phyloP scores from a whole-genome alignment of 2,329 filamentous ascomycete genomes.

The Samsoniella hepiali region DNA sequence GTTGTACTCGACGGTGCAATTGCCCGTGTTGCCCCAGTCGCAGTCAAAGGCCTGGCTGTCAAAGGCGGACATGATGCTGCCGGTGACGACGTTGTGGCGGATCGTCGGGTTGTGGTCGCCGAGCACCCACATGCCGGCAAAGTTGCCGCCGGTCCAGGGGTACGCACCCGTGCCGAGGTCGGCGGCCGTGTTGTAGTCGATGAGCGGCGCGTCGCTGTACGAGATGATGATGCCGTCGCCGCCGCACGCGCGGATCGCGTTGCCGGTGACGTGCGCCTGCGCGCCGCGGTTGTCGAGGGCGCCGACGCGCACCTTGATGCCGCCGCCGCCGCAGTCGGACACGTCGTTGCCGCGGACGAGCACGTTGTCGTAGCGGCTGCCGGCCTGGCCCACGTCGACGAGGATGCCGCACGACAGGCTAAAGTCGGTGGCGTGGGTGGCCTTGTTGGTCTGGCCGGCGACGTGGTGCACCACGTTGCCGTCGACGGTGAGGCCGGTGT shows the following conservation, averaged over 20 bases:
- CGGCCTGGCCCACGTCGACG: constrained; percentile 19
- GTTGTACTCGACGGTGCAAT: constrained; percentile 28
- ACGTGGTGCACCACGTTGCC: constrained; percentile 25
- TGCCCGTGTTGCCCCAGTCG: constrained; percentile 28
- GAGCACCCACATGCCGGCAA: constrained; percentile 29
- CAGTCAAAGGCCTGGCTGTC: constrained; percentile 29
- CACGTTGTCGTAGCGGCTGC: constrained; percentile 26
- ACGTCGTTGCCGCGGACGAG: constrained; percentile 24
- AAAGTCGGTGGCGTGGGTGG: constrained; percentile 21
- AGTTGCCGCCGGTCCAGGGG: constrained; percentile 28
- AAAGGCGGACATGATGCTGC: constrained; percentile 24
- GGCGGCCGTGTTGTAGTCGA: constrained; percentile 25
- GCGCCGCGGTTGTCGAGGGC: constrained; percentile 22
- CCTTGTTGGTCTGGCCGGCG: constrained; percentile 26
- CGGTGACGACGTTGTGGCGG: constrained; percentile 26
- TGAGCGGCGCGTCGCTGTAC: constrained; percentile 22
- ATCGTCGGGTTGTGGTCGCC: constrained; percentile 23
- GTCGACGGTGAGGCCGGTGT: constrained; percentile 26
- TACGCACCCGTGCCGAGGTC: constrained; percentile 26
- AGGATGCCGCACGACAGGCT: constrained; percentile 23
- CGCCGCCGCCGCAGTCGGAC: constrained; percentile 26
- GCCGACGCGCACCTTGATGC: constrained; percentile 27
- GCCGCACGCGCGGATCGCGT: constrained; percentile 24
- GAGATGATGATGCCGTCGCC: constrained; percentile 27
- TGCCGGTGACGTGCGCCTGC: constrained; percentile 22